Conservation (phyloP, 495 filamentous ascomycete species). For the Aspergillus hancockii region DNA sequence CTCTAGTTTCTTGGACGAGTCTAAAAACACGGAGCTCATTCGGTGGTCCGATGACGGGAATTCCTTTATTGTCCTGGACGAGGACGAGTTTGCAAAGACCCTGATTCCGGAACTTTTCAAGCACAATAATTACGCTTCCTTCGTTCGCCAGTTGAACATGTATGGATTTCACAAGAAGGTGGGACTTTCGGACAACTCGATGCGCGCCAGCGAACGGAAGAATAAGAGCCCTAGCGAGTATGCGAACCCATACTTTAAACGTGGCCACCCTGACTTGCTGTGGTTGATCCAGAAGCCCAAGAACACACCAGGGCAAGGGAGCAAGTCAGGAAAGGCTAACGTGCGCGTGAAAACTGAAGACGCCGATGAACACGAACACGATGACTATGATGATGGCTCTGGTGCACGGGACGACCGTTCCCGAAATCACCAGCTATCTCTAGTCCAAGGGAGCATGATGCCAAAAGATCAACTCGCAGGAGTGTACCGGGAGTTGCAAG, state of each 20-base stretch:
- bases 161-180: conserved; percentile 99
- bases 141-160: conserved; percentile 98
- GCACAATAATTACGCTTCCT: conserved; percentile 98
- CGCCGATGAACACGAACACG: conserved; percentile 64
- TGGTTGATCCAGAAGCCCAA: conserved; percentile 99
- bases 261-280: conserved; percentile 86
- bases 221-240: conserved; percentile 98
- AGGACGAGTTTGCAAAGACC: conserved; percentile 98
- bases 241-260: conserved; percentile 92
- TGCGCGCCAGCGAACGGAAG: conserved; percentile 94
- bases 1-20: conserved; percentile 84
- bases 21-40: conserved; percentile 90
- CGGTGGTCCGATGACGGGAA: conserved; percentile 96
- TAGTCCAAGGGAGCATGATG: conserved; percentile 47
- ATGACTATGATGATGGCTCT: conserved; percentile 62
- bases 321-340: conserved; percentile 50
- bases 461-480: conserved; percentile 77
- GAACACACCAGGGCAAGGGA: conserved; percentile 52
- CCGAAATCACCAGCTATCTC: conserved; percentile 42
- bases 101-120: conserved; percentile 98
- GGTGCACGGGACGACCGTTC: conserved; percentile 39
- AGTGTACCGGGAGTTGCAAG: conserved; percentile 76
- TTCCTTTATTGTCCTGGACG: conserved; percentile 94
- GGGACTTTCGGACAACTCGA: conserved; percentile 93
- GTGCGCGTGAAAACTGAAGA: conserved; percentile 70